phyloP scores from a whole-genome alignment of 106 monocot genomes.

The Cymbidium sinense region DNA sequence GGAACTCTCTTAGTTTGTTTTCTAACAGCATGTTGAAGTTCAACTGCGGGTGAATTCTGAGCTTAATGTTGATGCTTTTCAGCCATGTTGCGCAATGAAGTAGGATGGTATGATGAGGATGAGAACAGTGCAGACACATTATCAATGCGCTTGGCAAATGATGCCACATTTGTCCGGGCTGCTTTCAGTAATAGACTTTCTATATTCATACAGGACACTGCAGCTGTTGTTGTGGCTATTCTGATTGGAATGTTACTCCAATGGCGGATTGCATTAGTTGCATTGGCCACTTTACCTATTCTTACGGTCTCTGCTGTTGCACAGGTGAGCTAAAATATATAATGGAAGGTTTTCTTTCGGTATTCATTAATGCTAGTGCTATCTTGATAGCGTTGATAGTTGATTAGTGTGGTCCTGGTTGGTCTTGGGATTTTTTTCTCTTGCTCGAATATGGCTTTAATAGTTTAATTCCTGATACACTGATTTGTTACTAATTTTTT shows the following conservation, averaged over 20 bases:
- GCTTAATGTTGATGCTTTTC: constrained; percentile 7
- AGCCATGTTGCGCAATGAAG: constrained; percentile 97
- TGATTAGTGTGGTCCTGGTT: background rate
- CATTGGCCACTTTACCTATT: constrained; percentile 82
- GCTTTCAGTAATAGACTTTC: constrained; percentile 98
- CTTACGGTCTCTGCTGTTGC: constrained; percentile 76
- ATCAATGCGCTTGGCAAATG: constrained; percentile 97
- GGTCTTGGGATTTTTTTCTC: background rate
- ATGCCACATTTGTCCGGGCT: constrained; percentile 98
- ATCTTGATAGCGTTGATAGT: background rate
- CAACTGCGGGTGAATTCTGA: background rate
- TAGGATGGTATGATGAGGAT: constrained; percentile 99
- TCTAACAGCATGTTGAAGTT: constrained; percentile 3
- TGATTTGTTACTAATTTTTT: background rate
- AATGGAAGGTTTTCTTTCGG: background rate
- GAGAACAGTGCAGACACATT: constrained; percentile 93
- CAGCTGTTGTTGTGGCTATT: constrained; percentile 77
- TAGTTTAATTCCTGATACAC: background rate
- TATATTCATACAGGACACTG: constrained; percentile 91
- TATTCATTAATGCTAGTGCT: background rate
- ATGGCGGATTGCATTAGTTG: constrained; percentile 92
- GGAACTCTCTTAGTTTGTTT: background rate
- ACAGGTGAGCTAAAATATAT: constrained; percentile 9
- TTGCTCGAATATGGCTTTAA: background rate
- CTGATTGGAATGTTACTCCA: constrained; percentile 79